These are phyloP conservation scores for Rhynchospora breviuscula DNA, from an alignment of 176 grass and related monocot genomes.

Conservation along the genomic window DNA sequence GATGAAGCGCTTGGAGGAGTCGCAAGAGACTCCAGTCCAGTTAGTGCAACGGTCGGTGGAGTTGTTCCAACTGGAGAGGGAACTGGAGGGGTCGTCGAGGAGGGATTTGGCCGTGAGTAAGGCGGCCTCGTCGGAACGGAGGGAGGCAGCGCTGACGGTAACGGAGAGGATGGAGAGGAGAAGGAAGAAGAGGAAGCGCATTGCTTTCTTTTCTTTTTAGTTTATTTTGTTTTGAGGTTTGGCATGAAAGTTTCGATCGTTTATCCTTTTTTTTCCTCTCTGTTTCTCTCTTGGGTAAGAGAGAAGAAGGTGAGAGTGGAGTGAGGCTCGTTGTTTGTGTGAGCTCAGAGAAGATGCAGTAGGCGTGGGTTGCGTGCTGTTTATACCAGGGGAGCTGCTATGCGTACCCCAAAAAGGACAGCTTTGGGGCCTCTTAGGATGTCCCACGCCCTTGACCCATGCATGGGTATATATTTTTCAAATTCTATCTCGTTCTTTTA, in stretches of 20 bases:
- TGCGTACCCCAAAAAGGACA: background rate
- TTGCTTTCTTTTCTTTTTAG: background rate
- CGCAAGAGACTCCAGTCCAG: conserved; percentile 54
- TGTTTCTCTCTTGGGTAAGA: background rate
- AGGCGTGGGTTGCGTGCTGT: conserved; percentile 22
- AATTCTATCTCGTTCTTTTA: too few relatives aligned
- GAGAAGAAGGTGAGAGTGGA: conserved; percentile 7
- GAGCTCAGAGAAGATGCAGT: background rate
- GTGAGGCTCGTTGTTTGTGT: conserved; percentile 12
- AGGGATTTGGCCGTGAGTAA: conserved; percentile 55
- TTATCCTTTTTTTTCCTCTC: background rate
- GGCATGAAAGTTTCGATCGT: background rate
- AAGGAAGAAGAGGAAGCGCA: conserved; percentile 20
- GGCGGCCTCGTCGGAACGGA: conserved; percentile 35
- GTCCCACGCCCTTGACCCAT: too few relatives aligned
- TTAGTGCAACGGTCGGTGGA: conserved; percentile 25
- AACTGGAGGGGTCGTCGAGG: conserved; percentile 41
- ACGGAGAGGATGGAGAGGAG: conserved; percentile 3
- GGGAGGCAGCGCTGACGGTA: background rate
- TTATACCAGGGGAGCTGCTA: conserved; percentile 3
- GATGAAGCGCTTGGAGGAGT: conserved; percentile 26
- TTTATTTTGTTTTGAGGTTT: background rate
- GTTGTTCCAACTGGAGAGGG: conserved; percentile 44
- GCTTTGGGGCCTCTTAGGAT: too few relatives aligned
- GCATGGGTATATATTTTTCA: background rate